These are phyloP conservation scores for Pseudoscleropodium purum DNA, from an alignment of 225 moss, liverwort and hornwort genomes.

Conservation along the genomic window DNA sequence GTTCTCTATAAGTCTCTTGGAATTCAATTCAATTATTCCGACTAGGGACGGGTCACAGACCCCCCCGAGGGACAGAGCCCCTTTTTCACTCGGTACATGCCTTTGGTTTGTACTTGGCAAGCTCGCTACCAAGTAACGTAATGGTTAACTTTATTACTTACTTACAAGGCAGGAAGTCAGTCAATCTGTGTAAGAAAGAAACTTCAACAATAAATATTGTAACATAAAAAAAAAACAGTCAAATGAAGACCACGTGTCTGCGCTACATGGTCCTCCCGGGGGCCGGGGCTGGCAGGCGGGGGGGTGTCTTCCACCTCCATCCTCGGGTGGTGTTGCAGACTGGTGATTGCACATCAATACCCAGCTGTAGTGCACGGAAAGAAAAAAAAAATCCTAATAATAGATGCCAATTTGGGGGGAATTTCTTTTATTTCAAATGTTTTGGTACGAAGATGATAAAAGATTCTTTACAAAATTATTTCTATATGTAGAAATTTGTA, in stretches of 20 bases:
- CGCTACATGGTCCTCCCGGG: too few relatives aligned
- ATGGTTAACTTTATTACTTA: too few relatives aligned
- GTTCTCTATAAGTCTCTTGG: neutral
- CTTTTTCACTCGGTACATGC: neutral
- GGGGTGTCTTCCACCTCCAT: neutral
- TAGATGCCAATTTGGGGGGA: neutral
- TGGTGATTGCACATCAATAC: neutral
- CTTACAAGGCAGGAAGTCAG: neutral
- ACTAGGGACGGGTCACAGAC: too few relatives aligned
- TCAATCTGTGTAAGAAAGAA: neutral
- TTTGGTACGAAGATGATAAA: fast-evolving
- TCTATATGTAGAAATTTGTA: fast-evolving
- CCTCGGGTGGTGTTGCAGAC: neutral
- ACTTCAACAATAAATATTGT: neutral
- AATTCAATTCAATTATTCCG: conserved; percentile 7
- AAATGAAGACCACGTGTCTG: neutral
- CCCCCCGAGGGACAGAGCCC: too few relatives aligned
- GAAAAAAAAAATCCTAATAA: neutral
- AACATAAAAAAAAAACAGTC: neutral
- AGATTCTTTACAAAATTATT: neutral
- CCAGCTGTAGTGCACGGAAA: neutral
- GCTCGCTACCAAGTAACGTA: neutral
- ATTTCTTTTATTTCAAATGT: neutral
- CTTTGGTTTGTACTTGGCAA: neutral
- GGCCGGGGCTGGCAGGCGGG: too few relatives aligned